phyloP scores from a whole-genome alignment of 129 eudicot species.

The Arctium minus region DNA sequence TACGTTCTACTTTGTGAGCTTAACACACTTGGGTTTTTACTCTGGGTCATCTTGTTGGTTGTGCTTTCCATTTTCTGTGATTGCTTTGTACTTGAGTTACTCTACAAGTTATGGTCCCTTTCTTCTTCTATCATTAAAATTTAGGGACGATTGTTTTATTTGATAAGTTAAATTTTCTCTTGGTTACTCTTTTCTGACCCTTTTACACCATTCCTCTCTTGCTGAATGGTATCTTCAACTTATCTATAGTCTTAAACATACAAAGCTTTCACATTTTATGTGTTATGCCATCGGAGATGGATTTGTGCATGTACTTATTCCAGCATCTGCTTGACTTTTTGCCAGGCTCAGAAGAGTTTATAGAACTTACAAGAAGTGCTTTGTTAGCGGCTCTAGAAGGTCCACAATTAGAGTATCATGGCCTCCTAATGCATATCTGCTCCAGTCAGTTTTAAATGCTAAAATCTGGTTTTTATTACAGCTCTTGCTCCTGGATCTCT shows the following conservation, averaged over 20 bases:
- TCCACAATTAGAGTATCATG: conserved; percentile 24
- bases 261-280: not conserved
- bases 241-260: not conserved
- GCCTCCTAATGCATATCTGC: not conserved
- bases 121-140: no score
- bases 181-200: not conserved
- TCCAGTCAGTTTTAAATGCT: not conserved
- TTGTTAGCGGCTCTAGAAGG: conserved; percentile 96
- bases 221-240: not conserved
- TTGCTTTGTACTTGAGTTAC: no score
- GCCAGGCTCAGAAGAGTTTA: conserved; percentile 91
- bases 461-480: conserved; percentile 26
- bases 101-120: no score
- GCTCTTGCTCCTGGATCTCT: conserved; percentile 96
- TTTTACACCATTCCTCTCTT: not conserved
- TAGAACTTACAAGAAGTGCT: conserved; percentile 95
- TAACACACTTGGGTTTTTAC: no score
- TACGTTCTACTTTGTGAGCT: no score
- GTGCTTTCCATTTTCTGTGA: no score
- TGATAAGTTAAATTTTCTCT: no score
- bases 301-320: not conserved
- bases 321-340: not conserved
- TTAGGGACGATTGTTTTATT: no score
- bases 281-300: not conserved
- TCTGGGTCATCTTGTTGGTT: no score